Percentiles rank a stretch among this genome's conserved stretches.
Evolutionary conservation across 2,329 filamentous ascomycete species (phyloP).

Genomic region (Myriosclerotinia curreyana): DNA sequence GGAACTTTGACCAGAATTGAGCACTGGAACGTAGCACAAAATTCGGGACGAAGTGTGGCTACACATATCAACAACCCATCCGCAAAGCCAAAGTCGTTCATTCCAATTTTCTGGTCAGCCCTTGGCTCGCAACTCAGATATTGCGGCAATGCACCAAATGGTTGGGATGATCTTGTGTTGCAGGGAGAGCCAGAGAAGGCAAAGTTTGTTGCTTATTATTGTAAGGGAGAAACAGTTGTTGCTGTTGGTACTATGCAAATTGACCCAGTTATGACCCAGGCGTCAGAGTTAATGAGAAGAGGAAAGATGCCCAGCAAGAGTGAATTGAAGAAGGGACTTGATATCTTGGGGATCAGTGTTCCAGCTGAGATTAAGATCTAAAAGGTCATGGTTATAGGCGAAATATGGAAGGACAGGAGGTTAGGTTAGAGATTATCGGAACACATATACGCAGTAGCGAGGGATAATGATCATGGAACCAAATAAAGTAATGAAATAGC

Average conservation of each 20-base stretch:
- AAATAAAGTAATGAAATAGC: not conserved
- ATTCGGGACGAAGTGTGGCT: constrained; percentile 78
- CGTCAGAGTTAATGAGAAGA: constrained; percentile 78
- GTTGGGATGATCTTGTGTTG: constrained; percentile 83
- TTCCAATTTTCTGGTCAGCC: constrained; percentile 96
- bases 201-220: constrained; percentile 88
- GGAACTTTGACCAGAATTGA: constrained; percentile 79
- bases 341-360: constrained; percentile 35
- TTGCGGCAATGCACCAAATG: constrained; percentile 79
- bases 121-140: constrained; percentile 86
- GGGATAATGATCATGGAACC: not conserved
- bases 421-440: not conserved
- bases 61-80: constrained; percentile 68
- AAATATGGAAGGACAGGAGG: not conserved
- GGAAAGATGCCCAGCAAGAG: constrained; percentile 80
- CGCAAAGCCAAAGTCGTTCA: constrained; percentile 66
- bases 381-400: not conserved
- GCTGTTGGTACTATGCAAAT: constrained; percentile 88
- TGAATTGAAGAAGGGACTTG: constrained; percentile 63
- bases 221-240: constrained; percentile 79
- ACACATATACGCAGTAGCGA: not conserved
- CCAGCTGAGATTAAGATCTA: constrained; percentile 31
- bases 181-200: constrained; percentile 72
- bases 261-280: constrained; percentile 82
- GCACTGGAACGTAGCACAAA: constrained; percentile 98